These are phyloP conservation scores for Didymella arachidicola DNA, from an alignment of 2,329 filamentous ascomycete species.

Conservation along the genomic window DNA sequence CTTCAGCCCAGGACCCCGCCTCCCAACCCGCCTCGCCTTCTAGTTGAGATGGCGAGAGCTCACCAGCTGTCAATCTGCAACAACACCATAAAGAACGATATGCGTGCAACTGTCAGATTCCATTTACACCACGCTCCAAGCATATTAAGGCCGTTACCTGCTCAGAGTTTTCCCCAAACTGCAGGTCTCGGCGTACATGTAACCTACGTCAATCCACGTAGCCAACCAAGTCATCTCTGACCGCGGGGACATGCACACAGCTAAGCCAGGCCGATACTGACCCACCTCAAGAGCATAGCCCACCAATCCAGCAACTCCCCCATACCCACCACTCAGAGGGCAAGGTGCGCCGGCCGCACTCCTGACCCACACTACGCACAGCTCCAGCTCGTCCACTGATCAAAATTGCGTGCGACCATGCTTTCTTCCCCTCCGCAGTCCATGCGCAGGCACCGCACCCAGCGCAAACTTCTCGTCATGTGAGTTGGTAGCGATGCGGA, in stretches of 20 bases:
- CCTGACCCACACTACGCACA: conserved; percentile 50
- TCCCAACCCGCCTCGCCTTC: conserved; percentile 18
- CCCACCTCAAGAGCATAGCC: conserved; percentile 32
- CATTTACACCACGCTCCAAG: neutral
- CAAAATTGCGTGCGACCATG: conserved; percentile 51
- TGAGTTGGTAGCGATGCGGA: conserved; percentile 48
- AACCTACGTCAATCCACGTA: conserved; percentile 23
- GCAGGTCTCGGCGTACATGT: conserved; percentile 26
- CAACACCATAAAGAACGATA: neutral
- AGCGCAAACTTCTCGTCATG: conserved; percentile 52
- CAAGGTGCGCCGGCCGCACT: conserved; percentile 40
- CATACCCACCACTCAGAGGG: conserved; percentile 31
- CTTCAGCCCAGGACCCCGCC: conserved; percentile 35
- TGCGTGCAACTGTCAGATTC: neutral
- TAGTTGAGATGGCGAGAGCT: conserved; percentile 5
- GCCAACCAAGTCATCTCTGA: conserved; percentile 31
- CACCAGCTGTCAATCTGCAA: neutral
- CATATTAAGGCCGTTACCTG: neutral
- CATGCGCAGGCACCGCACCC: conserved; percentile 48
- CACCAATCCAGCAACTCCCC: conserved; percentile 35
- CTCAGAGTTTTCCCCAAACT: conserved; percentile 1
- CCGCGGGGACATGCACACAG: conserved; percentile 38
- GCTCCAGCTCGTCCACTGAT: conserved; percentile 47
- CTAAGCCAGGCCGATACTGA: conserved; percentile 33
- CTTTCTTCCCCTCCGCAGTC: conserved; percentile 40